Percentiles rank a stretch among this genome's conserved stretches.
Conservation (phyloP, 2,329 filamentous ascomycete genomes). For the Achaetomium macrosporum region DNA sequence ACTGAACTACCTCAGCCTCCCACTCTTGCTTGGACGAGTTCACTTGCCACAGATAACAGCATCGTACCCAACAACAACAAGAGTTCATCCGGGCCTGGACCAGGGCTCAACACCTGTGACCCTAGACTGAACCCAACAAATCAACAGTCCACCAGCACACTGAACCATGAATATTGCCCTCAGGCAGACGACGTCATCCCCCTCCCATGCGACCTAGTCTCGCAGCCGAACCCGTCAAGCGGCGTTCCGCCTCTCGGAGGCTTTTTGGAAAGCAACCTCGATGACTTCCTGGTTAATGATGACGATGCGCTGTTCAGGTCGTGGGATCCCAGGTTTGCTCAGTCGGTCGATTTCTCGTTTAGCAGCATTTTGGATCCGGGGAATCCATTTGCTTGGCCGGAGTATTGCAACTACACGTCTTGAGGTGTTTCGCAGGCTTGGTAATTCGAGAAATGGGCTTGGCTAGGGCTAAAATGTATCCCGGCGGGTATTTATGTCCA, state of each 20-base stretch:
- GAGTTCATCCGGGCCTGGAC: neutral
- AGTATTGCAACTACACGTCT: constrained; percentile 14
- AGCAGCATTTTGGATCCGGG: constrained; percentile 22
- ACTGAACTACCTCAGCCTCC: neutral
- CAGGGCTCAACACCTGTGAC: neutral
- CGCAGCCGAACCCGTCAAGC: neutral
- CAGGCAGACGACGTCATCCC: constrained; percentile 7
- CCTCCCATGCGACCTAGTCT: neutral
- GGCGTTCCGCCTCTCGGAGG: neutral
- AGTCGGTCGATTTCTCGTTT: constrained; percentile 22
- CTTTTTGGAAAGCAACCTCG: neutral
- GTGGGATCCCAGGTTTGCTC: constrained; percentile 18
- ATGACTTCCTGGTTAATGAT: constrained; percentile 12
- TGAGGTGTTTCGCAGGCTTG: neutral
- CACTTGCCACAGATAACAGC: neutral
- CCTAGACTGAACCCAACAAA: neutral
- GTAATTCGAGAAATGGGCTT: too few species aligned
- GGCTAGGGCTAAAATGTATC: too few species aligned
- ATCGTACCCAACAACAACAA: neutral
- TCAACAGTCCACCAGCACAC: neutral
- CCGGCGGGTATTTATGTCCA: too few species aligned
- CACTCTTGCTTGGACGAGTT: constrained; percentile 2
- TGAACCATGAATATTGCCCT: neutral
- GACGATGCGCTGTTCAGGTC: constrained; percentile 19
- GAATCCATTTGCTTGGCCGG: constrained; percentile 21